Base-by-base conservation (phyloP, 495 filamentous ascomycete species). In the Annulohypoxylon stygium region DNA sequence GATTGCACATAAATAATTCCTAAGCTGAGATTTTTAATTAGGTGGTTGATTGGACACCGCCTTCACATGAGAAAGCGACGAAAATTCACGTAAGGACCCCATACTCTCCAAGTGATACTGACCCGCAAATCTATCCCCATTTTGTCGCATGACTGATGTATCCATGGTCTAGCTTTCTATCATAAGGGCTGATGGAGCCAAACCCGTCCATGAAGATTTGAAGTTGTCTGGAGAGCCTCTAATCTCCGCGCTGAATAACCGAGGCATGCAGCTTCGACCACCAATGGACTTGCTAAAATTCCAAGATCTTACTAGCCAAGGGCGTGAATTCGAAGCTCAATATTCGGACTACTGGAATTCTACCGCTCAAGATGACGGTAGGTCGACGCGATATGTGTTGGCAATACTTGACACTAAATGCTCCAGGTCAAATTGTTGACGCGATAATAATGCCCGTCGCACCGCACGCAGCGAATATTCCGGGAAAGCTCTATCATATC, bases 371-470 rank as follows among this genome's bases (percentile, higher is more conserved):
- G 70, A 76, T 3, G 78, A 81, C 25, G 70, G 70, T 54, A 65
- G 64, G 53, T 60, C 7, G 12, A 3, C 16, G 11, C 20, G n/a
- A 10, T 7, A 39, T 23, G n/a, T 20, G 26, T 12, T 26, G 5
- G 23, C 7, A 18, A 26, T 26, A 51, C 48, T 51, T 2, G 2
- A 51, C 25, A 10, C 48, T 51, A 4, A 51, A 51, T 26, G 18
- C 7, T 18, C 26, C 2, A 64, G 83, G 74, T 14, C 80, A 81
- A 26, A 61, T 70, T 4, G 80, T 87, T 10, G 85, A 87, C 47
- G 88, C 86, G 0, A 78, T 90, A 30, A 84, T 90, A 47, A 84
- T 83, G 65, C 88, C 87, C 0, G 82, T 86, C n/a, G 83, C 83
- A 8, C 82, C 86, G 0, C 90, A 92, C 70, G 88, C 91, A 0